Evolutionary conservation across 345 rosid genomes (phyloP), one percentile per base, ranked within the genome.

Genomic region (Citrus inodora): DNA sequence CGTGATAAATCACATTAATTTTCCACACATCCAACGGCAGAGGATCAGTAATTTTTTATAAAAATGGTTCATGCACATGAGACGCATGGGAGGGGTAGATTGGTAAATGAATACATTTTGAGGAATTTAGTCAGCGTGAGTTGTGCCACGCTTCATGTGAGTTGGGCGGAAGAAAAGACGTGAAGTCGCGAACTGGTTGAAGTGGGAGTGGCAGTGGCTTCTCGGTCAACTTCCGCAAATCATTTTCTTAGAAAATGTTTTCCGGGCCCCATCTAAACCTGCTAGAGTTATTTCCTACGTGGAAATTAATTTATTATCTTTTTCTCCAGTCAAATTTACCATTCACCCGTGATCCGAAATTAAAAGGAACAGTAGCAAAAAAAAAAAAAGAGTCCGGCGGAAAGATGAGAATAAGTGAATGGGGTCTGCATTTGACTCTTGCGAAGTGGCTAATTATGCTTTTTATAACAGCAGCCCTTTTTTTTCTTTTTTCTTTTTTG

Each of bases 91-190:
- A 21, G 66, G 81, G 87, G 73, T 5, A 69, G 25, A 72, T 38
- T 28, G 17, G 81, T 60, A 70, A 79, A 60, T 51, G 70, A 76
- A 64, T 22, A 4, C 6, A 19, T 0, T 4, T 0, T 0, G 6
- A 2, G 56, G 82, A 74, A 74, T 62, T 74, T 74, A 53, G 76
- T 81, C 81, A 80, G 88, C 83, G 77, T 74, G 78, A 81, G 75
- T 71, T 80, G 79, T 83, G 88, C 67, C 79, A 48, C 80, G 78
- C 83, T 68, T 86, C 53, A 32, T 51, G 83, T 70, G 66, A 66
- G 74, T 63, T 48, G 84, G 72, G 78, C 70, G 16, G 27, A 40
- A 37, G 6, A 46, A 13, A 46, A 13, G 51, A 13, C 51, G 58
- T 7, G 42, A 58, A 58, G 66, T 66, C 80, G 78, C 71, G 76